A percentile compares a stretch with the other conserved stretches of the same genome.
Conservation (phyloP, 164 flowering plant genomes). For the Vitis rotundifolia region DNA sequence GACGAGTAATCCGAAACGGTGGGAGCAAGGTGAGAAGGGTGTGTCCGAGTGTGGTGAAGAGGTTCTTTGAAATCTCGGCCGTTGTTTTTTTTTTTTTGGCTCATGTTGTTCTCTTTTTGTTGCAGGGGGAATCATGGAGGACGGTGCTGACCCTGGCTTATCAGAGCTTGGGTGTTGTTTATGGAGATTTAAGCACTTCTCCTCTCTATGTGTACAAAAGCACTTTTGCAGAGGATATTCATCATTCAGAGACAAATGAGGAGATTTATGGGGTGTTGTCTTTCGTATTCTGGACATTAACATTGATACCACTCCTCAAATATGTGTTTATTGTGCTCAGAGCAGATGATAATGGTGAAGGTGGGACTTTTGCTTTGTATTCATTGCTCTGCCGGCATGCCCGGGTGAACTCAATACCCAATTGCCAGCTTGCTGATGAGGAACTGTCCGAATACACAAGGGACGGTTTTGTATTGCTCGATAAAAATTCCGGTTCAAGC, state of each 20-base stretch:
- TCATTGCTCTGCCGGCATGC: conserved; percentile 70
- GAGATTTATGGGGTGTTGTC: conserved; percentile 68
- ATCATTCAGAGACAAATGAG: conserved; percentile 67
- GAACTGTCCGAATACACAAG: conserved; percentile 61
- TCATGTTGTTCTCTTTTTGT: conserved; percentile 6
- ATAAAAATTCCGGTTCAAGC: conserved; percentile 28
- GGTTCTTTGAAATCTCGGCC: not conserved
- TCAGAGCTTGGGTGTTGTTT: conserved; percentile 75
- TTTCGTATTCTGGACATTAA: conserved; percentile 67
- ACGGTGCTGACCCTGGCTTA: conserved; percentile 60
- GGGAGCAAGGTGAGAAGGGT: conserved; percentile 29
- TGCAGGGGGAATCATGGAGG: conserved; percentile 64
- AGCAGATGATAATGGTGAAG: conserved; percentile 81
- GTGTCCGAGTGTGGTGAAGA: not conserved
- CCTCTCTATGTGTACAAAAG: conserved; percentile 70
- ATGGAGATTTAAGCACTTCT: conserved; percentile 68
- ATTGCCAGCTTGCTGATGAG: conserved; percentile 71
- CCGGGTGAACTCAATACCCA: conserved; percentile 58
- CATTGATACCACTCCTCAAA: conserved; percentile 57
- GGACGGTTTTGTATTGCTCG: conserved; percentile 25
- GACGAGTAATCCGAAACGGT: conserved; percentile 16
- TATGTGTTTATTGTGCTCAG: conserved; percentile 71
- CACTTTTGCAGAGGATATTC: conserved; percentile 66
- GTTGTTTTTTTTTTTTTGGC: conserved; percentile 2
- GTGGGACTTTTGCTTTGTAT: conserved; percentile 80